Base-by-base conservation (phyloP, 345 rosid species). In the Kandelia obovata region DNA sequence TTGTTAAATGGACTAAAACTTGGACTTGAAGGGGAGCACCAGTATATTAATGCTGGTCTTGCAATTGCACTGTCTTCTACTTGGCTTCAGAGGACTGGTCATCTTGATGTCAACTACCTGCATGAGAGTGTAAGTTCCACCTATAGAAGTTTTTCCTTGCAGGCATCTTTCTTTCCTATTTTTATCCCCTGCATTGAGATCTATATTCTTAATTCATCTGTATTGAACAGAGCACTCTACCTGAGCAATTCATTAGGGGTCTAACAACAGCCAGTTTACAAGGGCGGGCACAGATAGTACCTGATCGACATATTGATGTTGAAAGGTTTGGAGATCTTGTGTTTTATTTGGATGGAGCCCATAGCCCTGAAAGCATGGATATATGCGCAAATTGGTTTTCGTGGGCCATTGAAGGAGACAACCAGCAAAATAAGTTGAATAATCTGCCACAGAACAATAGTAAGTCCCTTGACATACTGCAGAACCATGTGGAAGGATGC, bases 321-420 rank as follows among this genome's bases (percentile, higher is more conserved):
- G 85, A 76, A 71, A 83, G 63, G 16, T 39, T 82, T 56, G 94
- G 87, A 74, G 88, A 89, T 81, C 73, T 93, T 56, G 84, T 88
- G 17, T 93, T 91, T 82, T 93, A 91, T 79, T 81, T 93, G 87
- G 98, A 91, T 81, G 98, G 97, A 61, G 97, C 97, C 67, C 97
- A 91, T 74, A 93, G 91, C 77, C 98, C 98, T 47, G 98, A 93
- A 84, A 90, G 96, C 84, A 87, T 93, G 97, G 96, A 89, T 61
- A 80, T 81, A 39, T 93, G 96, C 72, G 98, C 88, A 27, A 86
- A 70, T 71, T 95, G 99, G 97, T 95, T 89, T 84, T 89, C 99
- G 15, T 63, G 56, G 77, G 88, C 88, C 32, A 75, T 87, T 46
- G 83, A 82, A 71, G 86, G 86, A 70, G 85, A 75, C 37, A 77